Base-by-base conservation (phyloP, 208 protist species). In the Crithidia acanthocephali region DNA sequence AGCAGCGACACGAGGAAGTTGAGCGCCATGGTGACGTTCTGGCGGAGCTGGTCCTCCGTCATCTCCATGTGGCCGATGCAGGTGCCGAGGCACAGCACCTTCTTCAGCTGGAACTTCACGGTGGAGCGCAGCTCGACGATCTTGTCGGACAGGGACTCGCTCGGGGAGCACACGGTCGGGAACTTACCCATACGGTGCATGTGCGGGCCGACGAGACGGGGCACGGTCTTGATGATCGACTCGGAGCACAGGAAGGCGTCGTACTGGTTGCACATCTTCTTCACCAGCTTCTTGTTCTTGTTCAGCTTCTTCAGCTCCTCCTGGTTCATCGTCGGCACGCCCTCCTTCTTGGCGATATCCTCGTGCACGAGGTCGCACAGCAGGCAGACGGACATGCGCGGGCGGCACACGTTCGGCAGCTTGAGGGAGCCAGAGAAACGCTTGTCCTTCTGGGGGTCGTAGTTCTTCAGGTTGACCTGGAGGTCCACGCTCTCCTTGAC, bases 141-240 rank as follows among this genome's bases (percentile, higher is more conserved):
- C 96, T 99, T 99, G 25, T 79, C 81, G 11, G 70, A 35, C 40
- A 99, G 86, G 72, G 95, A 88, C 61, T 99, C 98, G 71, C 76
- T 87, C 74, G 95, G 77, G 58, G 83, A 84, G 67, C 99, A 83
- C 44, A 98, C 91, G 53, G 95, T 93, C 35, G 99, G 99, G 95
- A 99, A 99, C 92, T 99, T 99, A 78, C 98, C 98, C 72, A 98
- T 96, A 97, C 99, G 99, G 89, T 98, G 99, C 76, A 99, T 98
- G 88, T 98, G 96, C 58, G 99, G 98, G 73, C 99, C 99, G 27
- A 96, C 87, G 48, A 96, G 84, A 84, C 87, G 86, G 72, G 72
- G 98, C 65, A 99, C 97, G 68, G 97, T 96, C 86, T 98, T 98
- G 91, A 99, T 98, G 65, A 99, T 87, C 18, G 97, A 93, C 73